Conservation (phyloP, 1,284 basidiomycete genomes). For the Boletus smithii region DNA sequence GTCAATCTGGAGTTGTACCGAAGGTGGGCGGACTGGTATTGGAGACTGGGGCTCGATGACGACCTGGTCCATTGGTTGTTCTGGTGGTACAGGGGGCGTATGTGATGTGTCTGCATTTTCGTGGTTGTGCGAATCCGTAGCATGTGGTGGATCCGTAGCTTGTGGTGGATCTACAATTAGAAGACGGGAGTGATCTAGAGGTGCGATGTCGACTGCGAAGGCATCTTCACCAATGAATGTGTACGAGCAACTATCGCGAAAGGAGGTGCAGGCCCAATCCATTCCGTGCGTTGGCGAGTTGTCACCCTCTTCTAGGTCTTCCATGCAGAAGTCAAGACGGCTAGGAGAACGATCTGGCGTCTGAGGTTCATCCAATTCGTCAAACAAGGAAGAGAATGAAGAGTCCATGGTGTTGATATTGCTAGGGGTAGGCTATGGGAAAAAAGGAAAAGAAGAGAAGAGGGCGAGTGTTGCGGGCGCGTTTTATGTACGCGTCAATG, state of each 20-base stretch:
- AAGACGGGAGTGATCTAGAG: neutral
- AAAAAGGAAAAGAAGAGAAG: neutral
- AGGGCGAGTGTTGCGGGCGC: conserved; percentile 3
- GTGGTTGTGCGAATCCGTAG: neutral
- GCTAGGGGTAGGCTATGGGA: neutral
- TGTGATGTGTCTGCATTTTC: neutral
- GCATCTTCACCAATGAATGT: conserved; percentile 11
- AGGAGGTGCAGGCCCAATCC: conserved; percentile 13
- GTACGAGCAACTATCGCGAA: neutral
- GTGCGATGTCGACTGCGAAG: conserved; percentile 5
- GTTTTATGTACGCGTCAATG: conserved; percentile 15
- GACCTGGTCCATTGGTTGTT: conserved; percentile 1
- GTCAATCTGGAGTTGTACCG: conserved; percentile 4
- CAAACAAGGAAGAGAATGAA: conserved; percentile 7
- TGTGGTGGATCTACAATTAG: conserved; percentile 4
- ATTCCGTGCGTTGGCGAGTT: conserved; percentile 5
- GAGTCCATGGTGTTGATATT: conserved; percentile 10
- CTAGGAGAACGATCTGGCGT: conserved; percentile 31
- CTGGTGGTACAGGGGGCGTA: conserved; percentile 3
- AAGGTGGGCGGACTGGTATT: conserved; percentile 21
- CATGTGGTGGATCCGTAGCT: conserved; percentile 3
- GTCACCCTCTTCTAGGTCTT: conserved; percentile 1
- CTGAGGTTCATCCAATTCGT: conserved; percentile 15
- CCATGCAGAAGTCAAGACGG: conserved; percentile 33
- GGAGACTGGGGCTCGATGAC: conserved; percentile 16